Conservation (phyloP, 805 yeast genomes). For the Saccharomyces cerevisiae region DNA sequence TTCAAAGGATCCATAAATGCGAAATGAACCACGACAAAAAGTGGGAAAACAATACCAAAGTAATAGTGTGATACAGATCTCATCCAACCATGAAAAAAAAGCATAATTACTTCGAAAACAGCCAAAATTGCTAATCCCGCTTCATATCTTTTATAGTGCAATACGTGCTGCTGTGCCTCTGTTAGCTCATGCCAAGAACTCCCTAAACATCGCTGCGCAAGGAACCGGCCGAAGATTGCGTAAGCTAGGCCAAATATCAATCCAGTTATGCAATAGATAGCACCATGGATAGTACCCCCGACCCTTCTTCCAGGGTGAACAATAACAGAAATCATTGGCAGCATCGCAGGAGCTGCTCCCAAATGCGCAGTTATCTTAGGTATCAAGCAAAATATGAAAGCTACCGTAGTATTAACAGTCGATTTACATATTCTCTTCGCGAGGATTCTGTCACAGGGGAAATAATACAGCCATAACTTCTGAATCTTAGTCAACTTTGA, state of each 20-base stretch:
- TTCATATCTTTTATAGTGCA: conserved; percentile 29
- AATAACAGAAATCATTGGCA: conserved; percentile 39
- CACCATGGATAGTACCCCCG: conserved; percentile 40
- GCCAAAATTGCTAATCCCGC: conserved; percentile 39
- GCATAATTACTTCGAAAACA: conserved; percentile 38
- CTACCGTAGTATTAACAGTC: conserved; percentile 34
- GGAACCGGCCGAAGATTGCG: conserved; percentile 34
- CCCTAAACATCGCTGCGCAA: conserved; percentile 35
- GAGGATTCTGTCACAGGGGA: conserved; percentile 29
- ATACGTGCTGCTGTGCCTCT: conserved; percentile 27
- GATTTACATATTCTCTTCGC: conserved; percentile 34
- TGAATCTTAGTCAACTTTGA: not conserved
- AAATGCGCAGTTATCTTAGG: conserved; percentile 30
- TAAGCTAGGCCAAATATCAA: conserved; percentile 37
- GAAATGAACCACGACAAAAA: conserved; percentile 45
- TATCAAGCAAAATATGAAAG: conserved; percentile 36
- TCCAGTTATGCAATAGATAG: conserved; percentile 35
- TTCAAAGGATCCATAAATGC: conserved; percentile 34
- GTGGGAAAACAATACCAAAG: conserved; percentile 39
- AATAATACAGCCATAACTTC: conserved; percentile 13
- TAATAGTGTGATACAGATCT: conserved; percentile 40
- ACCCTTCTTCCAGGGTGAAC: conserved; percentile 44
- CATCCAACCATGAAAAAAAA: conserved; percentile 43
- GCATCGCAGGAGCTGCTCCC: conserved; percentile 38
- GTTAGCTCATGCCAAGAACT: conserved; percentile 18